phyloP scores from a whole-genome alignment of 2,329 filamentous ascomycete genomes.

The Beauveria rudraprayagi region DNA sequence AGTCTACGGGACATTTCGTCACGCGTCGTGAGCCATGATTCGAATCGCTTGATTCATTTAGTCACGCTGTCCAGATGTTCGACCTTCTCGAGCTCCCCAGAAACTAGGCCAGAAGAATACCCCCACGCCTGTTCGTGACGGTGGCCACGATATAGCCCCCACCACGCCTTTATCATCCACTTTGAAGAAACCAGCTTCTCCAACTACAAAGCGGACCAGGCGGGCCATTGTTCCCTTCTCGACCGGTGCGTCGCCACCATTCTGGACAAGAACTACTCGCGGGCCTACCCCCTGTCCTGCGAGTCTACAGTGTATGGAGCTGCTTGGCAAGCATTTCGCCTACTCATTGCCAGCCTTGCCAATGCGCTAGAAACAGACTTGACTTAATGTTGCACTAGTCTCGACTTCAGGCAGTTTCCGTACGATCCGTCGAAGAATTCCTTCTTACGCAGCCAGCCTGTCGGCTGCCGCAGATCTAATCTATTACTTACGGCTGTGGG shows the following conservation, averaged over 20 bases:
- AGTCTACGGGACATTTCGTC: background rate
- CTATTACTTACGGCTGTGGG: background rate
- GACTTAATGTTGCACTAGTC: background rate
- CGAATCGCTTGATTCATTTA: background rate
- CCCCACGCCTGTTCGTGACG: background rate
- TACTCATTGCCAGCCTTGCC: background rate
- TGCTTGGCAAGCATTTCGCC: background rate
- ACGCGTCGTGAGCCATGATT: background rate
- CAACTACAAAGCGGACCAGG: background rate
- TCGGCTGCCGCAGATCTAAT: background rate
- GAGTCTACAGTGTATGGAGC: background rate
- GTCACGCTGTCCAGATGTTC: background rate
- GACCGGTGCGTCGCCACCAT: background rate
- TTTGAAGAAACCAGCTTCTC: background rate
- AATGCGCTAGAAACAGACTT: background rate
- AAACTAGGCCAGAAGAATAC: background rate
- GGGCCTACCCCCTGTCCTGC: background rate
- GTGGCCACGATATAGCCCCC: slow-evolving; percentile 3
- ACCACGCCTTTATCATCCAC: background rate
- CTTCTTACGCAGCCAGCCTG: background rate
- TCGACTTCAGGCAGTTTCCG: background rate
- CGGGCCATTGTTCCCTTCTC: slow-evolving; percentile 3
- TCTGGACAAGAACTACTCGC: background rate
- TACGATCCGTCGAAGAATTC: background rate
- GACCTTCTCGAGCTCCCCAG: background rate